Evolutionary conservation across 805 yeast genomes (phyloP).

Genomic region (Lipomyces kockii): DNA sequence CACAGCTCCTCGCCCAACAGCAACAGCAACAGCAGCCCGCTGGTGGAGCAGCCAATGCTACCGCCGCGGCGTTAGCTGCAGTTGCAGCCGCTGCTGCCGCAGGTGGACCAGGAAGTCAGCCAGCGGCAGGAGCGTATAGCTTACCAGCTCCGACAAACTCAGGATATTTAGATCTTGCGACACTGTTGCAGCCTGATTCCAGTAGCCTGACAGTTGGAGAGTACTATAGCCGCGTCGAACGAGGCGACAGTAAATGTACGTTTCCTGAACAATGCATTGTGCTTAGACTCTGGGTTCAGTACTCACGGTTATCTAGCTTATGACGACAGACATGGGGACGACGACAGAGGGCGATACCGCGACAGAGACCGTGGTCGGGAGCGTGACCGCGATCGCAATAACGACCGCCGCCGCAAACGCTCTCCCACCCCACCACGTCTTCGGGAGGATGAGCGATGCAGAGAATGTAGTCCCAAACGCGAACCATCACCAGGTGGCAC

Average conservation of each 20-base stretch:
- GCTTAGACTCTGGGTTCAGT: neutral
- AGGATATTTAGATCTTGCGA: constrained; percentile 20
- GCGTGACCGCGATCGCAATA: constrained; percentile 19
- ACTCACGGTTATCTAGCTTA: neutral
- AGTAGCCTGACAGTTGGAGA: constrained; percentile 26
- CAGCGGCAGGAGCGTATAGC: constrained; percentile 4
- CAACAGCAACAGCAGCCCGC: constrained; percentile 13
- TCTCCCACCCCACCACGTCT: constrained; percentile 31
- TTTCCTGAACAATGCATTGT: neutral
- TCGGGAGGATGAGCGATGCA: constrained; percentile 25
- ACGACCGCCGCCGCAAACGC: constrained; percentile 17
- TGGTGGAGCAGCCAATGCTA: constrained; percentile 12
- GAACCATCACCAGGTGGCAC: constrained; percentile 36
- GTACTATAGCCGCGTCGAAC: constrained; percentile 6
- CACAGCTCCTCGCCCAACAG: constrained; percentile 12
- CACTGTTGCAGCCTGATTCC: constrained; percentile 14
- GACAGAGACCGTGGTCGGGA: constrained; percentile 19
- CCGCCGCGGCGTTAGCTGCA: constrained; percentile 35
- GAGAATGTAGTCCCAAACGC: constrained; percentile 30
- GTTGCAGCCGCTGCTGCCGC: constrained; percentile 28
- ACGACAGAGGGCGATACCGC: constrained; percentile 15
- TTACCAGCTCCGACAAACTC: constrained; percentile 24
- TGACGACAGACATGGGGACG: constrained; percentile 13
- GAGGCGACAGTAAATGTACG: constrained; percentile 7
- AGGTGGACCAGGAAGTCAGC: constrained; percentile 6